A percentile compares a stretch with the other conserved stretches of the same genome.
Conservation (phyloP, 345 rosid genomes). For the thale cress (Arabidopsis thaliana) region DNA sequence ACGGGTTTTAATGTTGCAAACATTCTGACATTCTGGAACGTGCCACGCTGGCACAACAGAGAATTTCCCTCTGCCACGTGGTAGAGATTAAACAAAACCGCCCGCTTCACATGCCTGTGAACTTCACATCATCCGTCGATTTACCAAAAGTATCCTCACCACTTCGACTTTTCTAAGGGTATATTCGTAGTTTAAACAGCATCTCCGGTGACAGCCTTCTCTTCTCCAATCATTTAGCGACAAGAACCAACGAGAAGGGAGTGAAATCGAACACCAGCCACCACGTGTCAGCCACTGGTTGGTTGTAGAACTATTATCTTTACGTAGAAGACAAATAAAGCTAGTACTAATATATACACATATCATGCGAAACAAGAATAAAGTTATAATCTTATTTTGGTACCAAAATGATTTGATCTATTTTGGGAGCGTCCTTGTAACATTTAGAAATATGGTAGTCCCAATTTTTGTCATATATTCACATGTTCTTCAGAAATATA, state of each 20-base stretch:
- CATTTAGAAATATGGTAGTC: background rate
- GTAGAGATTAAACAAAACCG: conserved; percentile 16
- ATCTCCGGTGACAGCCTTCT: conserved; percentile 18
- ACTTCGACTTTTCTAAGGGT: background rate
- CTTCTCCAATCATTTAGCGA: conserved; percentile 44
- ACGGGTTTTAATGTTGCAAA: conserved; percentile 56
- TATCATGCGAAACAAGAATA: conserved; percentile 23
- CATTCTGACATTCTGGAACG: conserved; percentile 46
- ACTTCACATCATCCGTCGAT: background rate
- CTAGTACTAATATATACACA: conserved; percentile 39
- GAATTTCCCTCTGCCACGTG: conserved; percentile 56
- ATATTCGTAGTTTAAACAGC: background rate
- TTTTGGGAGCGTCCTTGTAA: conserved; percentile 33
- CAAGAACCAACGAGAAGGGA: conserved; percentile 47
- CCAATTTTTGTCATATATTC: background rate
- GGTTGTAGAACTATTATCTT: conserved; percentile 53
- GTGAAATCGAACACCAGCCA: background rate
- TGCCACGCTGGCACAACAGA: conserved; percentile 51
- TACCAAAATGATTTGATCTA: conserved; percentile 38
- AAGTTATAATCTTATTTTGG: conserved; percentile 36
- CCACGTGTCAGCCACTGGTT: conserved; percentile 36
- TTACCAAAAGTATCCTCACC: conserved; percentile 23
- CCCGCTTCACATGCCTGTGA: conserved; percentile 22
- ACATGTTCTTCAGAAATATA: background rate
- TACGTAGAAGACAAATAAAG: conserved; percentile 90